Base-by-base conservation (phyloP, 73 alveolate species). In the Tetrahymena malaccensis region DNA sequence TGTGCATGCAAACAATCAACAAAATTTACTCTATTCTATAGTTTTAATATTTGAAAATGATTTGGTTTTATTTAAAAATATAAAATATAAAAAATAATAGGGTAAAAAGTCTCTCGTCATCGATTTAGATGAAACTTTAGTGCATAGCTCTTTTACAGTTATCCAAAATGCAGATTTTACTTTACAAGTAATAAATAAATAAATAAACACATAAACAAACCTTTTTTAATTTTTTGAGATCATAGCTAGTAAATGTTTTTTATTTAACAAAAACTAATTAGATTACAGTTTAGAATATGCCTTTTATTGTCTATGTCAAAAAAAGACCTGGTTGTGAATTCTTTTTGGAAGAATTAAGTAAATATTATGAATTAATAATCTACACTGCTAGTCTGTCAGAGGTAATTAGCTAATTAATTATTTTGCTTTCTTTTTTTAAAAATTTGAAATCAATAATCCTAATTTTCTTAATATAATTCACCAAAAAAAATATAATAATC, bases 81-180 rank as follows among this genome's bases (percentile, higher is more conserved):
- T 2, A 10, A 50, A 5, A 50, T 19, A 50, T 50, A 50, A 50
- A 44, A 19, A 50, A 50, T 50, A 19, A 50, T 70, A 96, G 96
- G 98, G 98, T 56, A 95, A 96, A 57, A 97, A 97, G 93, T 94
- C 97, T n/a, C 94, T 97, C 25, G 93, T 97, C 3, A 84, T 97
- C 11, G 98, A 97, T 85, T 85, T 97, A 35, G 98, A 97, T 94
- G 98, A 97, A 85, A 97, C 98, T 17, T 44, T 97, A 94, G 98
- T 97, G n/a, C 98, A 97, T 44, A 94, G 97, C 40, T 94, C 96
- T 4, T 96, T 96, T 55, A 96, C 95, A 37, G 95, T 94, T 5
- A 50, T 89, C 57, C 38, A 35, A n/a, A 35, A 93, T 35, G 85
- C 93, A n/a, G 98, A 96, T 94, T 56, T 96, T 17, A 89, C 58